A percentile compares a stretch with the other conserved stretches of the same genome.
These are phyloP conservation scores for Quercus wislizeni DNA, from an alignment of 306 rosid genomes.

Conservation along the genomic window DNA sequence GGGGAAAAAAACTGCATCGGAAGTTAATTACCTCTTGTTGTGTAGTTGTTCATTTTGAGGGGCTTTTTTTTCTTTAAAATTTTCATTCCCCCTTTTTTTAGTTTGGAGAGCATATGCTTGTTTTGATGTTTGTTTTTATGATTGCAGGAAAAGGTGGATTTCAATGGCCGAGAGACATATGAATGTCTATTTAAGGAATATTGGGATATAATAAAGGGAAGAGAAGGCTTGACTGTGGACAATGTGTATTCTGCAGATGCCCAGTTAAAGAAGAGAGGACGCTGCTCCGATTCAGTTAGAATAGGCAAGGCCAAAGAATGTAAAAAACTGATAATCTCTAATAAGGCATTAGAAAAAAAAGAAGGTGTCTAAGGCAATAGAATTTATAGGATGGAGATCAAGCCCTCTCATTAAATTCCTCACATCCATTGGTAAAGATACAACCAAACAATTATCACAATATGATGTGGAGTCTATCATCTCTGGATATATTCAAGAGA, in stretches of 20 bases:
- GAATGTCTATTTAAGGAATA: slow-evolving; percentile 75
- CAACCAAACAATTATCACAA: slow-evolving; percentile 34
- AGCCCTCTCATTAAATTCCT: slow-evolving; percentile 61
- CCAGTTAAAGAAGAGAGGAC: slow-evolving; percentile 14
- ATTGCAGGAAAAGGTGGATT: slow-evolving; percentile 46
- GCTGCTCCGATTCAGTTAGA: not conserved
- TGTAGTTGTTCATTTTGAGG: not conserved
- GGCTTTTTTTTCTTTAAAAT: not conserved
- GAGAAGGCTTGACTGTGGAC: slow-evolving; percentile 44
- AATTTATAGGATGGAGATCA: slow-evolving; percentile 57
- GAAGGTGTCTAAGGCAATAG: slow-evolving; percentile 24
- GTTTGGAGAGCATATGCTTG: not conserved
- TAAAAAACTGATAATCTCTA: not conserved
- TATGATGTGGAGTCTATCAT: slow-evolving; percentile 33
- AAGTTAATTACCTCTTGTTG: not conserved
- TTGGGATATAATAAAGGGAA: slow-evolving; percentile 57
- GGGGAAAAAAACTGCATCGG: too few relatives aligned
- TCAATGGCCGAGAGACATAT: slow-evolving; percentile 48
- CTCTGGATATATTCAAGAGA: slow-evolving; percentile 43
- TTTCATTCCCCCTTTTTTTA: not conserved
- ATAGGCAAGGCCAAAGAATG: slow-evolving; percentile 16
- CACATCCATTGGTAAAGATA: slow-evolving; percentile 45
- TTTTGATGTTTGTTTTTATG: slow-evolving; percentile 3
- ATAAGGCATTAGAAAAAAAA: slow-evolving; percentile 5
- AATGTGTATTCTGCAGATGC: slow-evolving; percentile 24